These are phyloP conservation scores for Talaromyces wortmannii DNA, from an alignment of 495 filamentous ascomycete genomes.

Conservation along the genomic window DNA sequence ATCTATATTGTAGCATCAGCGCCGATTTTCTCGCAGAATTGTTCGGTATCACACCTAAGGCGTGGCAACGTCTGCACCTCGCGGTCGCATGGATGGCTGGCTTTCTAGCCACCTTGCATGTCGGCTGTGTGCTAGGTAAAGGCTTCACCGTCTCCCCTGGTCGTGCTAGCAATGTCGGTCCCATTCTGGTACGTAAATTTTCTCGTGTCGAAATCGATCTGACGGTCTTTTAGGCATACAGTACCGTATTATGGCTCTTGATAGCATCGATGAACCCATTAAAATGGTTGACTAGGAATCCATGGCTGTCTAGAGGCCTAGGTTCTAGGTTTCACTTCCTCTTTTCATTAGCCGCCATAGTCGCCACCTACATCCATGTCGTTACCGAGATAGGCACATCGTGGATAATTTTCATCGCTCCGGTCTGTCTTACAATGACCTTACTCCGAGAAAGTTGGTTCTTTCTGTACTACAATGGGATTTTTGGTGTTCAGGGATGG, in stretches of 20 bases:
- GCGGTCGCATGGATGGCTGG: background rate
- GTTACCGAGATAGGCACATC: background rate
- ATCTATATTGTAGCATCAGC: background rate
- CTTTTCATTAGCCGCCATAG: background rate
- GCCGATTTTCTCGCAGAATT: background rate
- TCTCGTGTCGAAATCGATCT: background rate
- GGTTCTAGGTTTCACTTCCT: background rate
- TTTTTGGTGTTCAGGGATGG: background rate
- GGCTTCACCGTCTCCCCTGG: too few relatives aligned
- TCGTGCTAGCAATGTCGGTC: background rate
- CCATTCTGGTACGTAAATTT: background rate
- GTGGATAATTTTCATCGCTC: background rate
- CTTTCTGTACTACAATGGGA: background rate
- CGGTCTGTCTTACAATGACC: background rate
- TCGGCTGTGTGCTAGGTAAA: background rate
- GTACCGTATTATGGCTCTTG: background rate
- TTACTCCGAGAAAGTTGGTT: background rate
- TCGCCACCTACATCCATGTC: background rate
- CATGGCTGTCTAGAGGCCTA: too few relatives aligned
- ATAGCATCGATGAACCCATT: background rate
- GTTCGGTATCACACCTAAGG: background rate
- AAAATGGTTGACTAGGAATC: background rate
- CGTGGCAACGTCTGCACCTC: background rate
- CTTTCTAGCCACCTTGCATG: background rate
- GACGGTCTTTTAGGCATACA: background rate